Evolutionary conservation across 169 alveolate genomes (phyloP).

Genomic region (Eimeria sp.): DNA sequence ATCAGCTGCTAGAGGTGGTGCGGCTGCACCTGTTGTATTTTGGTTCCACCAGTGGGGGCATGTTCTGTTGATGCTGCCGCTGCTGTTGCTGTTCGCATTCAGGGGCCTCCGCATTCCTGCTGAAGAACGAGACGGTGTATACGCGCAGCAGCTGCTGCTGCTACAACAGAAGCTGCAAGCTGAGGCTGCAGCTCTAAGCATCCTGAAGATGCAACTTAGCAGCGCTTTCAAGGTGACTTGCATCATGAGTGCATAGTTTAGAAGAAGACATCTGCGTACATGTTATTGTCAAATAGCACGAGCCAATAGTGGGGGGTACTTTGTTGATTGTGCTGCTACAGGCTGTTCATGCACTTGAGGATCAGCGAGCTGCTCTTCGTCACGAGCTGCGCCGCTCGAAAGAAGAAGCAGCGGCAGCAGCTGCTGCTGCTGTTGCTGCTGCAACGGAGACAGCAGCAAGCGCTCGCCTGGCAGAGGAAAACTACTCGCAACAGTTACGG

Average conservation of each 20-base stretch:
- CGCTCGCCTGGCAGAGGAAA: slow-evolving; percentile 52
- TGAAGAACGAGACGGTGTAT: neutral
- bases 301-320: neutral
- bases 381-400: slow-evolving; percentile 32
- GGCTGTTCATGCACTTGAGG: slow-evolving; percentile 45
- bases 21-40: neutral
- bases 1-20: neutral
- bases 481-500: slow-evolving; percentile 47
- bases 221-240: slow-evolving; percentile 35
- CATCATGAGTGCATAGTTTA: neutral
- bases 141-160: slow-evolving; percentile 37
- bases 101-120: slow-evolving; percentile 13
- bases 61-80: neutral
- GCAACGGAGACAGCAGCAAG: slow-evolving; percentile 58
- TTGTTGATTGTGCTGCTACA: neutral
- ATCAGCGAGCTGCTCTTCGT: slow-evolving; percentile 35
- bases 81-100: neutral
- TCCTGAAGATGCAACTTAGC: slow-evolving; percentile 40
- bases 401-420: slow-evolving; percentile 30
- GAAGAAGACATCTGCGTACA: neutral
- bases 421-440: slow-evolving; percentile 52
- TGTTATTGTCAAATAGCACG: neutral
- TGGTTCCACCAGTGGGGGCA: neutral
- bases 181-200: slow-evolving; percentile 25
- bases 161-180: slow-evolving; percentile 37